A percentile compares a stretch with the other conserved stretches of the same genome.
phyloP scores from a whole-genome alignment of 1,139 yeast genomes.

The Candida sp. region DNA sequence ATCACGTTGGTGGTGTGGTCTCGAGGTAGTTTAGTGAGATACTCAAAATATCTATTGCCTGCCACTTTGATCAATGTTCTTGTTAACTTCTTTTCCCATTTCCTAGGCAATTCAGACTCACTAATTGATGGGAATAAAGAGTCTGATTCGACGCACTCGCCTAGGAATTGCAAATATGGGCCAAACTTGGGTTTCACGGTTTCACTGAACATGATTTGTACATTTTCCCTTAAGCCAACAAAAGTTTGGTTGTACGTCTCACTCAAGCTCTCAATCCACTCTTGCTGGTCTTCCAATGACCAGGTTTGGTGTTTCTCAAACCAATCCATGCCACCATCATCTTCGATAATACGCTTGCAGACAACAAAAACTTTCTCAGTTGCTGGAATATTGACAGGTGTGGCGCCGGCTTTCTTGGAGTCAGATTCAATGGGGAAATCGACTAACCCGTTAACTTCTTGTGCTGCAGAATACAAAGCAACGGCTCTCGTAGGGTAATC shows the following conservation, averaged over 20 bases:
- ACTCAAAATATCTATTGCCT: slow-evolving; percentile 61
- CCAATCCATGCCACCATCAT: slow-evolving; percentile 41
- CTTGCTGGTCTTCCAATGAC: slow-evolving; percentile 54
- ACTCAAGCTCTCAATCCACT: slow-evolving; percentile 55
- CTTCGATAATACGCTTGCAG: slow-evolving; percentile 35
- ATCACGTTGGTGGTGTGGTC: slow-evolving; percentile 60
- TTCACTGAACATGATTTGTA: slow-evolving; percentile 51
- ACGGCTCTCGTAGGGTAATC: slow-evolving; percentile 56
- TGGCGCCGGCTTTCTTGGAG: slow-evolving; percentile 10
- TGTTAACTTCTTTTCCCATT: slow-evolving; percentile 57
- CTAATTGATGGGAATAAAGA: slow-evolving; percentile 40
- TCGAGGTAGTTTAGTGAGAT: slow-evolving; percentile 60
- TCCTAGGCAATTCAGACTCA: slow-evolving; percentile 42
- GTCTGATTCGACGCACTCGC: slow-evolving; percentile 56
- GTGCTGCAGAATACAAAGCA: slow-evolving; percentile 57
- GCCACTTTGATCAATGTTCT: slow-evolving; percentile 55
- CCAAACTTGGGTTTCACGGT: slow-evolving; percentile 65
- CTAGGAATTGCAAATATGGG: slow-evolving; percentile 54
- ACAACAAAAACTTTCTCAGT: slow-evolving; percentile 31
- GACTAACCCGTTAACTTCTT: slow-evolving; percentile 40
- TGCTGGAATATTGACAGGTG: slow-evolving; percentile 32
- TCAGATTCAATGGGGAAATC: slow-evolving; percentile 30
- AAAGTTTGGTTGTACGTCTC: slow-evolving; percentile 54
- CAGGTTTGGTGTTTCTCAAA: slow-evolving; percentile 37
- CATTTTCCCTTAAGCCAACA: slow-evolving; percentile 45